Percentiles rank a stretch among this genome's conserved stretches.
Conservation (phyloP, 768 basidiomycete genomes). For the Mycena capillaripes region DNA sequence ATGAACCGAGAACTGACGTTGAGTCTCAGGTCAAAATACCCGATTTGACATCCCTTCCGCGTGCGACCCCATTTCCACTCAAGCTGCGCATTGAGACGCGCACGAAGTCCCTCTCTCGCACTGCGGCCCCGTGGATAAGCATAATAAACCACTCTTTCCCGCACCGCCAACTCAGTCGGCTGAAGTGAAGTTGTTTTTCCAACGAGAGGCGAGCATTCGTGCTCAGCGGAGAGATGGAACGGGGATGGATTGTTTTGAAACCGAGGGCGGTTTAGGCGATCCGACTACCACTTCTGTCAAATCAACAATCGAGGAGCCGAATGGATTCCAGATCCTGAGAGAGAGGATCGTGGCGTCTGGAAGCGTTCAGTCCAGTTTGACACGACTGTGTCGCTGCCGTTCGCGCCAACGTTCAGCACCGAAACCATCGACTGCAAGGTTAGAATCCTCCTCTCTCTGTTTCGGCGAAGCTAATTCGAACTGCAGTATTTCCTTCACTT, state of each 20-base stretch:
- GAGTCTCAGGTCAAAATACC: slow-evolving; percentile 21
- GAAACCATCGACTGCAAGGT: slow-evolving; percentile 34
- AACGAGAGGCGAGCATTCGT: slow-evolving; percentile 30
- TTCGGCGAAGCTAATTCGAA: neutral
- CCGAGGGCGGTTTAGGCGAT: slow-evolving; percentile 23
- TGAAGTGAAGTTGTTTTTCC: slow-evolving; percentile 25
- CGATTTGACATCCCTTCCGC: slow-evolving; percentile 22
- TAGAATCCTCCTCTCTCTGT: neutral
- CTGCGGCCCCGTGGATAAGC: slow-evolving; percentile 25
- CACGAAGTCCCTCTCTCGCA: slow-evolving; percentile 28
- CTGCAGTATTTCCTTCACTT: slow-evolving; percentile 21
- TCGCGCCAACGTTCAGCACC: slow-evolving; percentile 31
- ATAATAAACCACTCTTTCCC: slow-evolving; percentile 25
- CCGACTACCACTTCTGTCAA: slow-evolving; percentile 3
- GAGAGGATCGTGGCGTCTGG: slow-evolving; percentile 28
- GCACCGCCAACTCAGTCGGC: slow-evolving; percentile 26
- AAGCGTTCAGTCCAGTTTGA: slow-evolving; percentile 29
- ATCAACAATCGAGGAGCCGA: slow-evolving; percentile 13
- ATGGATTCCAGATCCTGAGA: slow-evolving; percentile 31
- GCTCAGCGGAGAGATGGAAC: slow-evolving; percentile 1
- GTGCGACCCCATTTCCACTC: slow-evolving; percentile 27
- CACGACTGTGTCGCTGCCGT: slow-evolving; percentile 25
- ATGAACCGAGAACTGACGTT: neutral
- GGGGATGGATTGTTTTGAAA: slow-evolving; percentile 6
- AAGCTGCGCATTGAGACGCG: slow-evolving; percentile 22